These are phyloP conservation scores for Diaporthe eres DNA, from an alignment of 2,329 filamentous ascomycete genomes.

Conservation along the genomic window DNA sequence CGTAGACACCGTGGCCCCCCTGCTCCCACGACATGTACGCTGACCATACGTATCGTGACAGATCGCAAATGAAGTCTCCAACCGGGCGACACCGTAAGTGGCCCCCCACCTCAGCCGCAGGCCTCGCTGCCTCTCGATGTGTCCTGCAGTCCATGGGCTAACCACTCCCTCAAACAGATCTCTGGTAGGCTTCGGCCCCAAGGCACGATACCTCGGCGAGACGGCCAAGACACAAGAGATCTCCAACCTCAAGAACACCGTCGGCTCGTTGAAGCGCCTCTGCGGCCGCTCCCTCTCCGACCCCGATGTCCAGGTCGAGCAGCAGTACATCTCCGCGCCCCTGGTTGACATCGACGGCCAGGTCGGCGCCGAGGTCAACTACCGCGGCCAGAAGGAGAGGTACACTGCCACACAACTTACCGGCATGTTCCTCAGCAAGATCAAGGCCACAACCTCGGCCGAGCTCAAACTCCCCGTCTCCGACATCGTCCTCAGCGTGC, in stretches of 20 bases:
- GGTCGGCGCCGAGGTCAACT: constrained; percentile 93
- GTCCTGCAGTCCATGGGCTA: constrained; percentile 35
- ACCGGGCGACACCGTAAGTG: constrained; percentile 96
- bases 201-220: constrained; percentile 94
- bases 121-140: constrained; percentile 10
- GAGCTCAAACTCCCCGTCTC: constrained; percentile 93
- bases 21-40: constrained; percentile 33
- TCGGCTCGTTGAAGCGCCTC: constrained; percentile 92
- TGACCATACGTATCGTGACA: constrained; percentile 56
- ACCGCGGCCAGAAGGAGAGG: constrained; percentile 93
- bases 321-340: constrained; percentile 88
- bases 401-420: constrained; percentile 95
- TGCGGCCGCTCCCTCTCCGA: constrained; percentile 89
- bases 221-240: constrained; percentile 98
- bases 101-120: constrained; percentile 37
- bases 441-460: constrained; percentile 86
- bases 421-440: constrained; percentile 96
- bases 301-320: constrained; percentile 93
- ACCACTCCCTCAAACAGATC: constrained; percentile 69
- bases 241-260: constrained; percentile 99
- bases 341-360: constrained; percentile 94
- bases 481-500: constrained; percentile 94
- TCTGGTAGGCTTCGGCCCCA: constrained; percentile 94
- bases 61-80: constrained; percentile 99
- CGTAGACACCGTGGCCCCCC: constrained; percentile 25